A percentile compares a stretch with the other conserved stretches of the same genome.
These are phyloP conservation scores for Sarocladium oryzae DNA, from an alignment of 2,329 filamentous ascomycete genomes.

Conservation along the genomic window DNA sequence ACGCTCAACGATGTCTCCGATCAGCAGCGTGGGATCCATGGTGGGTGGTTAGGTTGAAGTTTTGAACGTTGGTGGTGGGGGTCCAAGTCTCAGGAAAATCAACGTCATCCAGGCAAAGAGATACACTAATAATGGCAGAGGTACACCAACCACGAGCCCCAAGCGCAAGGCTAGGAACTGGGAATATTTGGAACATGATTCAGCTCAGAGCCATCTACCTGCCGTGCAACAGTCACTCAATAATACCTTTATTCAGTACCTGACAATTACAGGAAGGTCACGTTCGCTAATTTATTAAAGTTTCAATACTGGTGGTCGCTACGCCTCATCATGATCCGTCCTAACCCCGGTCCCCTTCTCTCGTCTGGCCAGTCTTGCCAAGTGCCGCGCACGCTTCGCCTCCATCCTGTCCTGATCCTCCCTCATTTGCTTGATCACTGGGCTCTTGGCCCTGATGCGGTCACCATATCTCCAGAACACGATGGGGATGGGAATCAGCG, in stretches of 20 bases:
- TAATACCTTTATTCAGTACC: too few species aligned
- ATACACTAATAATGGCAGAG: too few species aligned
- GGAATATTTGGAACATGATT: too few species aligned
- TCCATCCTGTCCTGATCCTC: conserved; percentile 28
- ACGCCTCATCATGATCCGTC: not conserved
- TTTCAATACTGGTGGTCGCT: too few species aligned
- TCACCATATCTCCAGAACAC: conserved; percentile 64
- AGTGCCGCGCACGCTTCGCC: conserved; percentile 17
- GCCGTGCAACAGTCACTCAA: too few species aligned
- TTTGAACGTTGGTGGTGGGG: conserved; percentile 6
- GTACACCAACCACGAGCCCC: too few species aligned
- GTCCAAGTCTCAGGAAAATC: not conserved
- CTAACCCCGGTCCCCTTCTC: conserved; percentile 2
- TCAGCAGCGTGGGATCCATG: conserved; percentile 45
- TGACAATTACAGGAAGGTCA: too few species aligned
- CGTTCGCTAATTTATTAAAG: too few species aligned
- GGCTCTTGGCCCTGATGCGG: conserved; percentile 45
- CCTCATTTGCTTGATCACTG: conserved; percentile 35
- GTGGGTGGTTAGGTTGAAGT: conserved; percentile 1
- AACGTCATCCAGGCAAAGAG: too few species aligned
- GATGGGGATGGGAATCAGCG: conserved; percentile 72
- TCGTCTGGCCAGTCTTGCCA: conserved; percentile 13
- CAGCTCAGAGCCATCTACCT: too few species aligned
- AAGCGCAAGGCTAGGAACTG: too few species aligned
- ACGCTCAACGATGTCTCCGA: conserved; percentile 77